Evolutionary conservation across 805 yeast genomes (phyloP).

Genomic region (Hagleromyces aurorensis): DNA sequence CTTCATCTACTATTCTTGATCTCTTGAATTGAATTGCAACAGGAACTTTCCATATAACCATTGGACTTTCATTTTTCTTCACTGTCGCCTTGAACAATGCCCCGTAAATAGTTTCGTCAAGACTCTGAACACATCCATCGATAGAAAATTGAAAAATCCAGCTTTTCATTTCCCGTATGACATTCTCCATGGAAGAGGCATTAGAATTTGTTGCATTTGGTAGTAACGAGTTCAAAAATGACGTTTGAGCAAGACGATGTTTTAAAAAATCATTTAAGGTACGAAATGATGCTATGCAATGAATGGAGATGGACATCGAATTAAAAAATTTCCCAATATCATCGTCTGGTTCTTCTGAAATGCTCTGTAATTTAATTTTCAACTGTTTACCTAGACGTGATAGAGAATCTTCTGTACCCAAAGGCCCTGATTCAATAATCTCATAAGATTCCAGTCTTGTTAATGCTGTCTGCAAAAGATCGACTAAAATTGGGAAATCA

Average conservation of each 20-base stretch:
- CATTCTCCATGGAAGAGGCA: constrained; percentile 6
- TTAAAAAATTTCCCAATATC: constrained; percentile 21
- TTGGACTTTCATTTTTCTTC: constrained; percentile 34
- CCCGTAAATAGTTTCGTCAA: constrained; percentile 68
- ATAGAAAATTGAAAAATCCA: constrained; percentile 50
- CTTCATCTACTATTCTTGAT: constrained; percentile 24
- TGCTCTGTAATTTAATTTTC: constrained; percentile 44
- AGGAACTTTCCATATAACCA: constrained; percentile 47
- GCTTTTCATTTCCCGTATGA: constrained; percentile 12
- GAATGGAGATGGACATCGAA: constrained; percentile 35
- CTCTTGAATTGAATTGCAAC: constrained; percentile 46
- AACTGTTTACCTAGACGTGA: constrained; percentile 66
- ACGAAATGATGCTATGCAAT: constrained; percentile 44
- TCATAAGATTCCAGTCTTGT: constrained; percentile 70
- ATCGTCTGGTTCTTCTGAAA: constrained; percentile 27
- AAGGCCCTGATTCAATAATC: constrained; percentile 38
- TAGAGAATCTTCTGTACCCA: constrained; percentile 38
- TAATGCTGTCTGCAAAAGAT: constrained; percentile 62
- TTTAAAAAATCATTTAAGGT: constrained; percentile 39
- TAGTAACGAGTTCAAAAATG: constrained; percentile 17
- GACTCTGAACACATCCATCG: constrained; percentile 50
- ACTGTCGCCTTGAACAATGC: constrained; percentile 50
- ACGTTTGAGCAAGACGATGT: constrained; percentile 29
- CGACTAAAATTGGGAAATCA: constrained; percentile 39
- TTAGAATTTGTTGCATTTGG: constrained; percentile 14